phyloP scores from a whole-genome alignment of 208 protist genomes.

The Trichomonas vaginalis region DNA sequence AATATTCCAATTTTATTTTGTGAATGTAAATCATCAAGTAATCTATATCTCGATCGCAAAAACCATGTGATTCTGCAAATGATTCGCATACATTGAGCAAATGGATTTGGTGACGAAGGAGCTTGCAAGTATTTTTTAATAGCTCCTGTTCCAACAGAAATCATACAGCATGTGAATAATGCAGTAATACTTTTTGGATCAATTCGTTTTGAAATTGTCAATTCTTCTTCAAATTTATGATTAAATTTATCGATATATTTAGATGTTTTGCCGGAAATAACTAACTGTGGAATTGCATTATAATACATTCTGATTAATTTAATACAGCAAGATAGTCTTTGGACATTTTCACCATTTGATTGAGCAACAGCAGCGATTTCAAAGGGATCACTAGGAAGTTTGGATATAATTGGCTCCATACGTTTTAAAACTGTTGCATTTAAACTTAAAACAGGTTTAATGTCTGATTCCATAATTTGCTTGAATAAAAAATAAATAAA shows the following conservation, averaged over 20 bases:
- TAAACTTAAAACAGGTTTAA: not conserved
- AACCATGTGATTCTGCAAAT: not conserved
- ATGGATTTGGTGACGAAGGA: not conserved
- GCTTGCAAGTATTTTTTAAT: not conserved
- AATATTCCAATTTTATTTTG: not conserved
- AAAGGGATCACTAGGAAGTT: not conserved
- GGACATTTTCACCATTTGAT: not conserved
- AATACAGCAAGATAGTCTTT: not conserved
- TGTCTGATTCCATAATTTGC: not conserved
- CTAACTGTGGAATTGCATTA: not conserved
- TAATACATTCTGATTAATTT: not conserved
- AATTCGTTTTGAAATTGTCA: not conserved
- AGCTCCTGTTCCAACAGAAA: not conserved
- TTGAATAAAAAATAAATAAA: too few species aligned
- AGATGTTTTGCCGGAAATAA: not conserved
- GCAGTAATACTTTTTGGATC: not conserved
- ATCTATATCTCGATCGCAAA: not conserved
- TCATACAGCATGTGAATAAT: not conserved
- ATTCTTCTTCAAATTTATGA: conserved; percentile 1
- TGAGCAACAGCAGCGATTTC: not conserved
- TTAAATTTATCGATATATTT: not conserved
- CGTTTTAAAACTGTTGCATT: not conserved
- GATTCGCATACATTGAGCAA: not conserved
- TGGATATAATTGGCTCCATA: not conserved
- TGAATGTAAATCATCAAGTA: not conserved